phyloP scores from a whole-genome alignment of 2,329 filamentous ascomycete species.

The Xylaria hypoxylon region DNA sequence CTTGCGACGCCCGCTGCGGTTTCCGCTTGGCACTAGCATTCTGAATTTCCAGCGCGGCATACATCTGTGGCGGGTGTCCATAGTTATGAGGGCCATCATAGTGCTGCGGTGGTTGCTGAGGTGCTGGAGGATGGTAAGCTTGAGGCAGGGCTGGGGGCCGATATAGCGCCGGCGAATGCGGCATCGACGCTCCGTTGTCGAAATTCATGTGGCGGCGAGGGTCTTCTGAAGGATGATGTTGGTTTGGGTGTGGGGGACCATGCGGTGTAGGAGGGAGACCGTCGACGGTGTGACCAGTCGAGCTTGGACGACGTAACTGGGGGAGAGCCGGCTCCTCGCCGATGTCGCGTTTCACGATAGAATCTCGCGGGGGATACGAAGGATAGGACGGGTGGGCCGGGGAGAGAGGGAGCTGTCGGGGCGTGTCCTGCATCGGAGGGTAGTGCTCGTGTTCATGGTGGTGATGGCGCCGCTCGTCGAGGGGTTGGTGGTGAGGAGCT shows the following conservation, averaged over 20 bases:
- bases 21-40: slow-evolving; percentile 66
- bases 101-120: slow-evolving; percentile 46
- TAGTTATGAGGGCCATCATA: slow-evolving; percentile 55
- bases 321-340: slow-evolving; percentile 59
- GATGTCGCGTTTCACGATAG: slow-evolving; percentile 68
- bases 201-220: slow-evolving; percentile 65
- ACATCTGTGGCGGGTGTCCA: slow-evolving; percentile 52
- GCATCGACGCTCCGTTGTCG: slow-evolving; percentile 61
- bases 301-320: slow-evolving; percentile 63
- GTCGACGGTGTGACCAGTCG: slow-evolving; percentile 58
- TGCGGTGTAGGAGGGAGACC: slow-evolving; percentile 53
- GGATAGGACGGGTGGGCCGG: slow-evolving; percentile 59
- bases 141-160: slow-evolving; percentile 45
- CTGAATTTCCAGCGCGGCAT: slow-evolving; percentile 53
- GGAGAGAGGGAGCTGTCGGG: slow-evolving; percentile 59
- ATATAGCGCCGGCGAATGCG: slow-evolving; percentile 56
- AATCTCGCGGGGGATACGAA: slow-evolving; percentile 61
- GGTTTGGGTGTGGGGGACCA: slow-evolving; percentile 51
- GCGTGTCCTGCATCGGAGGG: slow-evolving; percentile 66
- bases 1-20: slow-evolving; percentile 74
- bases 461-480: slow-evolving; percentile 67
- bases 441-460: slow-evolving; percentile 68
- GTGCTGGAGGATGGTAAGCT: slow-evolving; percentile 46
- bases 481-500: slow-evolving; percentile 58
- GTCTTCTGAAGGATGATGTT: slow-evolving; percentile 58